A percentile compares a stretch with the other conserved stretches of the same genome.
These are phyloP conservation scores for Aegilops longissima DNA, from an alignment of 176 grass and related monocot species.

Conservation along the genomic window DNA sequence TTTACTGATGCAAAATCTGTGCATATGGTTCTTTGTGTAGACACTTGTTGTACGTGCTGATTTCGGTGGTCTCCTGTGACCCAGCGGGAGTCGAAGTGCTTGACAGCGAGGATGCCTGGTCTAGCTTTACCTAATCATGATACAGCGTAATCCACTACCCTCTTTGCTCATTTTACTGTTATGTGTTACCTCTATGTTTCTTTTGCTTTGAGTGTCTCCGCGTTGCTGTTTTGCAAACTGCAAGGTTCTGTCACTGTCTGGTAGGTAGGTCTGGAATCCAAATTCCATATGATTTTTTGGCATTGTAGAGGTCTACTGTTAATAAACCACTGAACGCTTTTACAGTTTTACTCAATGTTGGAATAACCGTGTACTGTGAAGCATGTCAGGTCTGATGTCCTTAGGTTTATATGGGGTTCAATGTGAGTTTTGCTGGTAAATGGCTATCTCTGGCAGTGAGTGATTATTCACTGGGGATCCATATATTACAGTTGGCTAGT, in stretches of 20 bases:
- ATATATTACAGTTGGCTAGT: not conserved
- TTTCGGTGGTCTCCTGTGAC: constrained; percentile 18
- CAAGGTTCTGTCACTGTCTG: not conserved
- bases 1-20: constrained; percentile 32
- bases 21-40: constrained; percentile 16
- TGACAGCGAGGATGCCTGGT: constrained; percentile 54
- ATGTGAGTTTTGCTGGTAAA: not conserved
- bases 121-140: constrained; percentile 54
- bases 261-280: constrained; percentile 5
- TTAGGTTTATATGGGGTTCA: not conserved
- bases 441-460: not conserved
- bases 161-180: not conserved
- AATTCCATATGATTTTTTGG: constrained; percentile 16
- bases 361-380: not conserved
- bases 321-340: constrained; percentile 14
- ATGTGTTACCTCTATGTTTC: constrained; percentile 13
- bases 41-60: not conserved
- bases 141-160: constrained; percentile 39
- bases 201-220: not conserved
- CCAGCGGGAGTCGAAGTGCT: not conserved
- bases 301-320: not conserved
- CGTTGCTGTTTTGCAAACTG: constrained; percentile 1
- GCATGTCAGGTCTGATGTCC: not conserved
- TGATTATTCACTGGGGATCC: not conserved
- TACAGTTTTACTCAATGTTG: not conserved